Conservation (phyloP, 1,284 basidiomycete genomes). For the Cryptococcus sp. region DNA sequence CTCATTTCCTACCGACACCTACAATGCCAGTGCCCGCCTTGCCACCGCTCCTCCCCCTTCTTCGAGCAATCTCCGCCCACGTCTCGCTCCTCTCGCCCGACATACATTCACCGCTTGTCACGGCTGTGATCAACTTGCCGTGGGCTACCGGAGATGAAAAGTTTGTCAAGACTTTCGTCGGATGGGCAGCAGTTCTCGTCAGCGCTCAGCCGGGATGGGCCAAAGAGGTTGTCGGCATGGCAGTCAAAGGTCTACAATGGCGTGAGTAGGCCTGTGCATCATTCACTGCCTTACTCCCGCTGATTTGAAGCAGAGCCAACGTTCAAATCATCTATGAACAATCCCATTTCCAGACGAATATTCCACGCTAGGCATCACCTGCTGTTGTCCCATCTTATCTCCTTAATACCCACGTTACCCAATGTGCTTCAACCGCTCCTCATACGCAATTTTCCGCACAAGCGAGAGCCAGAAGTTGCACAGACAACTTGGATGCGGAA, state of each 20-base stretch:
- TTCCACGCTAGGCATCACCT: slow-evolving; percentile 87
- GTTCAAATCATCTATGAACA: slow-evolving; percentile 11
- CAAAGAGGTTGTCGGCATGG: slow-evolving; percentile 74
- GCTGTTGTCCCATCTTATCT: slow-evolving; percentile 79
- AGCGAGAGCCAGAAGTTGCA: slow-evolving; percentile 75
- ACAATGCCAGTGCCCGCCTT: slow-evolving; percentile 36
- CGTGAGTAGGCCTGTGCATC: slow-evolving; percentile 62
- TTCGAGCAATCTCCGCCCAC: slow-evolving; percentile 70
- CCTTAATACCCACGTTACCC: slow-evolving; percentile 85
- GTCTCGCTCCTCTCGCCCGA: slow-evolving; percentile 53
- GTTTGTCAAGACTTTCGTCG: slow-evolving; percentile 81
- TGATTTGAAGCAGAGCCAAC: slow-evolving; percentile 28
- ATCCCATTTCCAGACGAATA: slow-evolving; percentile 69
- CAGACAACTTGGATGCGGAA: slow-evolving; percentile 94
- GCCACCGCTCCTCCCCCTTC: slow-evolving; percentile 57
- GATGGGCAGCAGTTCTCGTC: slow-evolving; percentile 88
- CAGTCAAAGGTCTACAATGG: slow-evolving; percentile 81
- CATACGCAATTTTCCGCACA: slow-evolving; percentile 84
- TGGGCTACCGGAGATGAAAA: slow-evolving; percentile 81
- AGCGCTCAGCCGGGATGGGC: slow-evolving; percentile 94
- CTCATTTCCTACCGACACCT: slow-evolving; percentile 56
- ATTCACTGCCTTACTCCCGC: background rate
- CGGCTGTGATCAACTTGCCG: slow-evolving; percentile 82
- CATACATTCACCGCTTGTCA: slow-evolving; percentile 77
- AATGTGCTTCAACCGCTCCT: slow-evolving; percentile 83